Base-by-base conservation (phyloP, 495 filamentous ascomycete species). In the Parathielavia appendiculata region DNA sequence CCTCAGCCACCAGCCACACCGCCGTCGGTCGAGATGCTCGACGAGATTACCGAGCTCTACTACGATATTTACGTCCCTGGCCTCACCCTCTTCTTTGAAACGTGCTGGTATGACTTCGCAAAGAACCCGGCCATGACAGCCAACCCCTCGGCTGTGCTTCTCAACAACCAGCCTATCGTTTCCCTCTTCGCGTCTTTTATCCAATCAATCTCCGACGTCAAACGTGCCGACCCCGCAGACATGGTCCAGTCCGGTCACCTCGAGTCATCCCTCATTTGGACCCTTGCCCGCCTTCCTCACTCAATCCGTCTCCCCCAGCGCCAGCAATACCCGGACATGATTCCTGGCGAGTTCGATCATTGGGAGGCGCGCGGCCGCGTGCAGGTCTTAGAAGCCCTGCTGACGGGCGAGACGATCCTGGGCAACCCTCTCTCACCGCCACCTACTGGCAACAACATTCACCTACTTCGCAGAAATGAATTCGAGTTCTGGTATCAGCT, bases 401-500 rank as follows among this genome's bases (percentile, higher is more conserved):
- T 96, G 11, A 86, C 84, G 1, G 87, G 88, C 51, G 79, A 83
- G 19, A 78, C 84, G 54, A 74, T 89, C 22, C 71, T 80, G 12
- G 74, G 66, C 38, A 89, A 85, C 55, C 78, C 79, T 17, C 77
- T 89, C 68, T 54, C 76, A 55, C 61, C 74, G 62, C 65, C 79
- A 56, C 53, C 67, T 12, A 57, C 66, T 14, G 58, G 79, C 59
- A 68, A 76, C 70, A 69, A 70, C 19, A 68, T 75, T 22, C 79
- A 77, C 58, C 79, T 82, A 48, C 72, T 83, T 41, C 77, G 80
- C 59, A 77, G 79, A 34, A 76, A 83, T 19, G 83, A 91, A 56
- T 66, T 88, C 26, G 84, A 89, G 56, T 96, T 96, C 75, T 96
- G 91, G 91, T 79, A 83, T 63, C 73, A 78, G 6, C 73, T 96